Conservation (phyloP, 805 yeast species). For the Sugiyamaella marilandica region DNA sequence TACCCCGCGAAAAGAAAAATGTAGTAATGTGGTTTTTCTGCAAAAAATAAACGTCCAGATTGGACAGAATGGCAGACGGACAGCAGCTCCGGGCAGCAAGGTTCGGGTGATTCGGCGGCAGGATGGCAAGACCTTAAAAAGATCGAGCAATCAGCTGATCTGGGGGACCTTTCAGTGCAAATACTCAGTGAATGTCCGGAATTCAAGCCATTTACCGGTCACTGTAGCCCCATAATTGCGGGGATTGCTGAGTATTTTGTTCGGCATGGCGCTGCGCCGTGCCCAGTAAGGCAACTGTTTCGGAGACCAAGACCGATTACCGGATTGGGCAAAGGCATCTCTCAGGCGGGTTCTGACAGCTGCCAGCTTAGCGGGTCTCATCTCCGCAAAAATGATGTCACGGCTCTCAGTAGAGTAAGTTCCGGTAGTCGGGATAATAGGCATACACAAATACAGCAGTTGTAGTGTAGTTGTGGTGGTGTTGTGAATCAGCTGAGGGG, state of each 20-base stretch:
- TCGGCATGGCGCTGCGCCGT: not conserved
- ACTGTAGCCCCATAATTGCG: not conserved
- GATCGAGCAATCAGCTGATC: too few species aligned
- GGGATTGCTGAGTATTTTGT: not conserved
- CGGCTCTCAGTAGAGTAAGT: too few species aligned
- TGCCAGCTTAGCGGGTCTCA: not conserved
- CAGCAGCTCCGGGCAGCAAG: not conserved
- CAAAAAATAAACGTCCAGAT: not conserved
- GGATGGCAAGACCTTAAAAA: too few species aligned
- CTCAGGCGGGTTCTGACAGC: not conserved
- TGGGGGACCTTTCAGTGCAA: not conserved
- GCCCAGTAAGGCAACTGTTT: slow-evolving; percentile 2
- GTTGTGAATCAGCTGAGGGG: too few species aligned
- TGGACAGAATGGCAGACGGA: not conserved
- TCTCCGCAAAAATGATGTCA: not conserved
- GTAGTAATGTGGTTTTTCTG: not conserved
- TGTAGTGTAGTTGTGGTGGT: too few species aligned
- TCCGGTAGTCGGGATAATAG: too few species aligned
- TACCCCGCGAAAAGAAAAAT: not conserved
- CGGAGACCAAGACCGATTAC: slow-evolving; percentile 5
- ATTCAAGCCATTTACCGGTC: not conserved
- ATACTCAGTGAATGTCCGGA: not conserved
- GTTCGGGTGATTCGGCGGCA: not conserved
- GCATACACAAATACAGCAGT: too few species aligned
- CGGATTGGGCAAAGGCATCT: not conserved